Percentiles rank a stretch among this genome's conserved stretches.
phyloP scores from a whole-genome alignment of 805 yeast species.

The Candida glaebosa region DNA sequence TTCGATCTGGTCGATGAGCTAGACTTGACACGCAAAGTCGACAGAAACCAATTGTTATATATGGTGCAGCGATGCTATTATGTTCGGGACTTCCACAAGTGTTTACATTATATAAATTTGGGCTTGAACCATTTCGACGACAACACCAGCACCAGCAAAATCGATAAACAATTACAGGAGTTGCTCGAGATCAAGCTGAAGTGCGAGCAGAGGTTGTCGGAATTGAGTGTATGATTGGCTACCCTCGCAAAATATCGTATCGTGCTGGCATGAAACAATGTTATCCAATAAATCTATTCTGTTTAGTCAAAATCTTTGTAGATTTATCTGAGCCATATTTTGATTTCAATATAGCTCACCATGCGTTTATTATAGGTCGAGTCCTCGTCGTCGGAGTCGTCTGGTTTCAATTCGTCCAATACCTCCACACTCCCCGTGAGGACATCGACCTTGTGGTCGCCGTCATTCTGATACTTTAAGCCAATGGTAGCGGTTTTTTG shows the following conservation, averaged over 20 bases:
- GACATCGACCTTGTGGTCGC: slow-evolving; percentile 52
- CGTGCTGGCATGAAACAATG: too few species aligned
- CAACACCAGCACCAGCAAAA: slow-evolving; percentile 7
- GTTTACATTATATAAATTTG: slow-evolving; percentile 44
- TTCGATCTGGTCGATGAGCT: slow-evolving; percentile 23
- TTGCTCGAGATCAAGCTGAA: slow-evolving; percentile 4
- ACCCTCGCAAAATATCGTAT: background rate
- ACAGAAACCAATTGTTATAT: slow-evolving; percentile 52
- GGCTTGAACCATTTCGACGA: slow-evolving; percentile 22
- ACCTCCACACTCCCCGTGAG: slow-evolving; percentile 65
- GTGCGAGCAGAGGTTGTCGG: slow-evolving; percentile 3
- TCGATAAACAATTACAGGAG: slow-evolving; percentile 6
- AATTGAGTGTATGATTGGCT: background rate
- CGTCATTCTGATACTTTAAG: slow-evolving; percentile 50
- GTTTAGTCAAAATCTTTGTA: too few species aligned
- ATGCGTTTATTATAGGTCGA: slow-evolving; percentile 37
- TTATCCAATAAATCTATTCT: too few species aligned
- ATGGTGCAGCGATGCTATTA: slow-evolving; percentile 65
- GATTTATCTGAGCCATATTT: slow-evolving; percentile 34
- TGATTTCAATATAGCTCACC: slow-evolving; percentile 47
- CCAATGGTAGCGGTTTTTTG: slow-evolving; percentile 63
- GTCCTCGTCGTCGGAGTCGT: slow-evolving; percentile 30
- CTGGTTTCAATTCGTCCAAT: slow-evolving; percentile 58
- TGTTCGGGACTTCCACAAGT: slow-evolving; percentile 46
- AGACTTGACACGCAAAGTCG: slow-evolving; percentile 42